Conservation (phyloP, 108 stramenopile species). For the Pseudonitzschia delicatissima region DNA sequence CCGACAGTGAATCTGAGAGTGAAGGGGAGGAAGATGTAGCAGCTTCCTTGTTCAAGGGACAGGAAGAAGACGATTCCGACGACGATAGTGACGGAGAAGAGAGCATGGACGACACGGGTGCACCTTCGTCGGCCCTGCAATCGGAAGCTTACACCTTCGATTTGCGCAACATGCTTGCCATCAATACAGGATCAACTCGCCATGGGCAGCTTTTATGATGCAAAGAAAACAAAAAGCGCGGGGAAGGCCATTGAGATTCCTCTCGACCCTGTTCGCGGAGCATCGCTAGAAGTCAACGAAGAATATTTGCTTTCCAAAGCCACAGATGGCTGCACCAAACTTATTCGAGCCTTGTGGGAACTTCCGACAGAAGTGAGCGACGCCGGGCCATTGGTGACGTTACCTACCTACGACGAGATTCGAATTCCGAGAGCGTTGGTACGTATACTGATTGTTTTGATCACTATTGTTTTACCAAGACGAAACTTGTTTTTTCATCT, state of each 20-base stretch:
- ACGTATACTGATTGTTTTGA: constrained; percentile 21
- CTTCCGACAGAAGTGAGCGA: constrained; percentile 73
- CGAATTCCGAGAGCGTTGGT: constrained; percentile 69
- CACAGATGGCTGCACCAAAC: constrained; percentile 64
- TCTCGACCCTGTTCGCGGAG: constrained; percentile 14
- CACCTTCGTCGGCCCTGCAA: constrained; percentile 39
- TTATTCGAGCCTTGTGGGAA: constrained; percentile 74
- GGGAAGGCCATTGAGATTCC: constrained; percentile 29
- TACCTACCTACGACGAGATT: constrained; percentile 59
- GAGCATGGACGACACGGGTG: constrained; percentile 88
- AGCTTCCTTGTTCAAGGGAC: constrained; percentile 71
- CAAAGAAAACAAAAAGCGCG: constrained; percentile 15
- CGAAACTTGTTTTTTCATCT: background rate
- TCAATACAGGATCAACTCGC: constrained; percentile 90
- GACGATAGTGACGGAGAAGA: constrained; percentile 83
- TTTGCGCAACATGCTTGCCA: constrained; percentile 66
- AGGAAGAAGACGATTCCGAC: constrained; percentile 90
- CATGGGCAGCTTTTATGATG: constrained; percentile 72
- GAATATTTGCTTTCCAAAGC: constrained; percentile 68
- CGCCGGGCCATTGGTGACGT: constrained; percentile 59
- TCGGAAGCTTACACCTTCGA: constrained; percentile 81
- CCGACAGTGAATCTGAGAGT: constrained; percentile 23
- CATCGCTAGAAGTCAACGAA: constrained; percentile 44
- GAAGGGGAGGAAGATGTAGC: constrained; percentile 18
- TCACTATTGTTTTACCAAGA: background rate